phyloP scores from a whole-genome alignment of 192 early-diverging fungal species.

The Entomortierella beljakovae region DNA sequence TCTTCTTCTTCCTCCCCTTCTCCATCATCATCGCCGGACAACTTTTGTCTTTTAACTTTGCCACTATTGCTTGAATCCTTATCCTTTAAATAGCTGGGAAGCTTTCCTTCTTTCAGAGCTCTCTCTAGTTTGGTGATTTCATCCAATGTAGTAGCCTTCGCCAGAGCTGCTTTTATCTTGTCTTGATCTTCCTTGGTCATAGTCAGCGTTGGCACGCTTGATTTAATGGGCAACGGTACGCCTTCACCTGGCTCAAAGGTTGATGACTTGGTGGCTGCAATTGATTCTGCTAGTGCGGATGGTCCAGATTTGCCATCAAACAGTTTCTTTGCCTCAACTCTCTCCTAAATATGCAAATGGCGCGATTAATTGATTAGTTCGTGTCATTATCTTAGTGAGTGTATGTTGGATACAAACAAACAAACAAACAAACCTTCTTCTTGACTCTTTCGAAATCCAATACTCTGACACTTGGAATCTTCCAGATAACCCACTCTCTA shows the following conservation, averaged over 20 bases:
- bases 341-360: conserved; percentile 82
- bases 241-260: conserved; percentile 93
- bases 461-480: conserved; percentile 79
- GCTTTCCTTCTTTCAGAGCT: conserved; percentile 68
- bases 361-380: not conserved
- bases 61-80: conserved; percentile 18
- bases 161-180: conserved; percentile 80
- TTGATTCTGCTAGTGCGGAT: conserved; percentile 72
- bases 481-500: conserved; percentile 85
- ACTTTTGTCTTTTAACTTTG: conserved; percentile 29
- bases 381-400: not conserved
- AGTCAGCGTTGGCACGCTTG: conserved; percentile 66
- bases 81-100: conserved; percentile 55
- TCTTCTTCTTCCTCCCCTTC: conserved; percentile 27
- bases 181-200: conserved; percentile 74
- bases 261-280: conserved; percentile 75
- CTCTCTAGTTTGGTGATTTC: conserved; percentile 80
- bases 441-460: conserved; percentile 89
- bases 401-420: not conserved
- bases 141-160: conserved; percentile 79
- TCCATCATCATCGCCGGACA: conserved; percentile 7
- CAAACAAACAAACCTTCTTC: conserved; percentile 63
- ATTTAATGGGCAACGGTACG: conserved; percentile 60
- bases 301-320: conserved; percentile 78
- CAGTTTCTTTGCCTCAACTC: conserved; percentile 79